Percentiles rank a stretch among this genome's conserved stretches.
Evolutionary conservation across 805 yeast genomes (phyloP).

Genomic region (Cyberlindnera euphorbiae): DNA sequence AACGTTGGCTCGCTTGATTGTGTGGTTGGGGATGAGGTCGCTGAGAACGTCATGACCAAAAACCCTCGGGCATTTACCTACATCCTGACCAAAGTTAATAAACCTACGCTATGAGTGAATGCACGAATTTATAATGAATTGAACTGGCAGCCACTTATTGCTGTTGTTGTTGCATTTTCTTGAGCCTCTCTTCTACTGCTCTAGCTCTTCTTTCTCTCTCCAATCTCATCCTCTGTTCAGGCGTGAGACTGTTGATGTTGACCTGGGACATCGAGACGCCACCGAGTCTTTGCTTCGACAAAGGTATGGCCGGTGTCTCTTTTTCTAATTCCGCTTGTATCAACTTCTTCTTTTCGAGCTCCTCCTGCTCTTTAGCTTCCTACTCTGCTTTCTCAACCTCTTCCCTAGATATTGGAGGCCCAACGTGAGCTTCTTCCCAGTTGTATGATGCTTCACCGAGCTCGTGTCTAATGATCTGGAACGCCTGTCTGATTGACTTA

Average conservation of each 20-base stretch:
- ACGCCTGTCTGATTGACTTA: constrained; percentile 42
- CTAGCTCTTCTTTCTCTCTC: constrained; percentile 95
- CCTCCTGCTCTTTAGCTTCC: constrained; percentile 33
- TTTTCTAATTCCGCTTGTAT: constrained; percentile 43
- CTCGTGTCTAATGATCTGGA: constrained; percentile 61
- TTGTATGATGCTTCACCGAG: constrained; percentile 67
- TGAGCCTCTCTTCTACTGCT: constrained; percentile 88
- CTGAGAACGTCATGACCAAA: constrained; percentile 27
- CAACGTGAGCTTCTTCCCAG: constrained; percentile 69
- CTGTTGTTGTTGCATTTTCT: constrained; percentile 17
- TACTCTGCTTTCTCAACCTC: constrained; percentile 42
- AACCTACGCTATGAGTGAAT: constrained; percentile 22
- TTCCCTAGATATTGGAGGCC: constrained; percentile 51
- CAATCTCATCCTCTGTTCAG: constrained; percentile 67
- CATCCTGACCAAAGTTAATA: constrained; percentile 37
- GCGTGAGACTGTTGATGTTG: constrained; percentile 58
- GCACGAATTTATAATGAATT: too few species aligned
- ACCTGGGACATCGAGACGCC: constrained; percentile 30
- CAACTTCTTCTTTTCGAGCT: constrained; percentile 34
- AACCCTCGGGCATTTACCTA: constrained; percentile 32
- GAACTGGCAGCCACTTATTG: too few species aligned
- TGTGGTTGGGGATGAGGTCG: constrained; percentile 29
- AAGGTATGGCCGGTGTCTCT: constrained; percentile 22
- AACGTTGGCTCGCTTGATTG: constrained; percentile 7
- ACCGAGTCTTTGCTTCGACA: constrained; percentile 34